Base-by-base conservation (phyloP, 1,284 basidiomycete species). In the Farysia itapuensis region DNA sequence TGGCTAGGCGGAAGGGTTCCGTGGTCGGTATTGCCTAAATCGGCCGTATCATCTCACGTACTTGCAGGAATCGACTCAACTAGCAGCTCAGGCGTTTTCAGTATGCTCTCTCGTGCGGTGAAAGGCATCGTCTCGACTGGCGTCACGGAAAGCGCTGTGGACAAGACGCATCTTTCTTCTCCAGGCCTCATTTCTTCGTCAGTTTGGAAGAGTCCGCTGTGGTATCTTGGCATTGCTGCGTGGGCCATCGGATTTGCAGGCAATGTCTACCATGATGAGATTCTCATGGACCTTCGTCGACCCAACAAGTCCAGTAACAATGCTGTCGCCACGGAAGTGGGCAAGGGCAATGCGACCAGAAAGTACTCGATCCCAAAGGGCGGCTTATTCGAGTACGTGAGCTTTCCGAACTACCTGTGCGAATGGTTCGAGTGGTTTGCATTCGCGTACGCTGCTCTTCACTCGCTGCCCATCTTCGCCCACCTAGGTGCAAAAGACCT, bases 391-490 rank as follows among this genome's bases (percentile, higher is more conserved):
- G 71, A 77, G 36, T 84, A 82, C 72, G 81, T 95, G 60, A 90
- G 89, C n/a, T 93, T 86, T 78, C 91, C 92, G 2, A 92, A 95
- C 78, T 95, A 95, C 77, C 80, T 91, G 38, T 90, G 87, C 78
- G 91, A 94, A 77, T 95, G 72, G 72, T 50, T 75, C 43, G 74
- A 77, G 43, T 77, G 74, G 74, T 50, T 58, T 25, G 61, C 58
- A 4, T 77, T 58, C 24, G 64, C 72, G 6, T 39, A 64, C 9
- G 68, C 68, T 11, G 68, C 70, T 3, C 44, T 70, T 9, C 42
- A 66, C 43, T 50, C 65, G 13, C 39, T 64, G 8, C 48, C 68
- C 19, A 44, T 68, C 29, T 66, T 64, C 28, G 46, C 46, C 14
- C 56, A 44, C 26, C 36, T 51, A 21, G 41, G 23, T 20, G 20